These are phyloP conservation scores for Fusarium sp. DNA, from an alignment of 2,329 filamentous ascomycete genomes.

Conservation along the genomic window DNA sequence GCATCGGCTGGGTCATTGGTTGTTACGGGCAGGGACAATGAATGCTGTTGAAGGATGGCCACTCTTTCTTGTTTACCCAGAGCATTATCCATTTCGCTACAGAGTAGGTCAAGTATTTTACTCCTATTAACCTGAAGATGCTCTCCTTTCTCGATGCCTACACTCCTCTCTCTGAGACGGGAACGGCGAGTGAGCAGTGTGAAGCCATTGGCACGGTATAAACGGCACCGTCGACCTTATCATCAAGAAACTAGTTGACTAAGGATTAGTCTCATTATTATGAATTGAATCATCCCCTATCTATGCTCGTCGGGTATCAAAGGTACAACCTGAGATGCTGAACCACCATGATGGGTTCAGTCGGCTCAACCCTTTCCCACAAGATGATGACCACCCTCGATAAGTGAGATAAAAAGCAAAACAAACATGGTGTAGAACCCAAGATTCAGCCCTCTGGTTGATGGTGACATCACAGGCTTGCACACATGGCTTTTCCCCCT, in stretches of 20 bases:
- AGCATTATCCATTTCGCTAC: not conserved
- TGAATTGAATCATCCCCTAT: not conserved
- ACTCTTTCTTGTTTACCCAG: not conserved
- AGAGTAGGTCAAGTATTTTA: not conserved
- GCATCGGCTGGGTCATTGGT: too few species aligned
- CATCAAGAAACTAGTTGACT: not conserved
- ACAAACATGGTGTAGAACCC: not conserved
- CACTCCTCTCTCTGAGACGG: not conserved
- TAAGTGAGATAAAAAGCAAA: not conserved
- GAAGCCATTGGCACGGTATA: not conserved
- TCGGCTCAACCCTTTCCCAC: constrained; percentile 1
- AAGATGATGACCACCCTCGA: not conserved
- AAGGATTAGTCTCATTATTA: not conserved
- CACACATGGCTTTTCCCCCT: not conserved
- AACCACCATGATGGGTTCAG: not conserved
- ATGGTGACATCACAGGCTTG: constrained; percentile 1
- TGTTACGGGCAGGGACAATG: not conserved
- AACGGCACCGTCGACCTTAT: not conserved
- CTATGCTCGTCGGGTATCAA: not conserved
- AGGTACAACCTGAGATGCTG: not conserved
- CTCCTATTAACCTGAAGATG: not conserved
- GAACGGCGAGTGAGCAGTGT: not conserved
- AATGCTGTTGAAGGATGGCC: not conserved
- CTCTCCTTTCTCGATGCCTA: not conserved
- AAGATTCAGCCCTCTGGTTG: not conserved